Conservation (phyloP, 2,329 filamentous ascomycete genomes). For the Diaporthe longicolla region DNA sequence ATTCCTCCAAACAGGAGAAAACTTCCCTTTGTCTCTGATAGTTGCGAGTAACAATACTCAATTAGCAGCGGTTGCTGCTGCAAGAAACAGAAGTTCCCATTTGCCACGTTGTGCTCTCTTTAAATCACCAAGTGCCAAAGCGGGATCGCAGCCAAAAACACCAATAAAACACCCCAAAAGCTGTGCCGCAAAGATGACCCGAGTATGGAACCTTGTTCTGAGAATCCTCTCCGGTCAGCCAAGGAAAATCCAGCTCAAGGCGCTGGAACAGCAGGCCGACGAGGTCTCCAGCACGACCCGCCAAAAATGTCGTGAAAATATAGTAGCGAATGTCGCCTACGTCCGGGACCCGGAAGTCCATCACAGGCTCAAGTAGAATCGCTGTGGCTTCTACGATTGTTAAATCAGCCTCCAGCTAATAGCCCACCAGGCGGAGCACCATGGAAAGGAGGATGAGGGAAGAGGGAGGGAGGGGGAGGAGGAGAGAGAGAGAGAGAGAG, state of each 20-base stretch:
- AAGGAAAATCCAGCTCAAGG: not conserved
- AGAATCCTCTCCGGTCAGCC: accelerated
- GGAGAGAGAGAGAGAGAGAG: too few species aligned
- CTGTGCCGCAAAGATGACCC: not conserved
- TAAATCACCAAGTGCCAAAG: not conserved
- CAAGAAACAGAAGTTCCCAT: not conserved
- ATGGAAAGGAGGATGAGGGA: not conserved
- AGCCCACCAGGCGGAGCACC: too few species aligned
- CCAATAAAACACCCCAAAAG: not conserved
- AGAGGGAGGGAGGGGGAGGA: too few species aligned
- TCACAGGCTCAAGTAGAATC: constrained; percentile 1
- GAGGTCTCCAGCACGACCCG: not conserved
- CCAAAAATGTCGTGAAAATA: accelerated
- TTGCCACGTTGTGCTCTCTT: not conserved
- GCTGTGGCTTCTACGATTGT: not conserved
- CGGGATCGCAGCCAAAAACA: not conserved
- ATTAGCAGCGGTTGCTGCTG: not conserved
- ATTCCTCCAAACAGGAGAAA: constrained; percentile 13
- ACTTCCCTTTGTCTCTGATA: constrained; percentile 26
- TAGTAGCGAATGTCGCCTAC: not conserved
- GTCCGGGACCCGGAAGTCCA: not conserved
- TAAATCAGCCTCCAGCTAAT: not conserved
- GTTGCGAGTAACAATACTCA: not conserved
- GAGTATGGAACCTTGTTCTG: not conserved
- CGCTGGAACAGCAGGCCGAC: not conserved